phyloP scores from a whole-genome alignment of 73 alveolate species.

The Symbiodinium natans region DNA sequence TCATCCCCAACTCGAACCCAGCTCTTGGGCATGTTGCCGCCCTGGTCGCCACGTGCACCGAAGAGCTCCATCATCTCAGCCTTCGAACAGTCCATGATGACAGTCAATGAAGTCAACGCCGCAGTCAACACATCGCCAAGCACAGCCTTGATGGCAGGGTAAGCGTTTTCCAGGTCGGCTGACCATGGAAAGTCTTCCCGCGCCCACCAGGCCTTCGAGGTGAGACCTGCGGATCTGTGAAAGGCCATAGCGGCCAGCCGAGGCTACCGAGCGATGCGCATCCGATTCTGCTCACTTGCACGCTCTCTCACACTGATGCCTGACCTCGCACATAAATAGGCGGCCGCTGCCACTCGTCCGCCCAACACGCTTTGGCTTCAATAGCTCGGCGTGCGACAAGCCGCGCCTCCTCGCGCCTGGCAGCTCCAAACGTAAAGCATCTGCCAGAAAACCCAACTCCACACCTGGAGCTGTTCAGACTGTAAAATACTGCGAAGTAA shows the following conservation, averaged over 20 bases:
- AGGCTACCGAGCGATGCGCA: no score
- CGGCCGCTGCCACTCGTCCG: slow-evolving; percentile 82
- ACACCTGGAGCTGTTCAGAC: neutral
- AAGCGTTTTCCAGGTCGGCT: slow-evolving; percentile 36
- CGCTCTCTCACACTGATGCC: no score
- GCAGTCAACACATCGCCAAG: no score
- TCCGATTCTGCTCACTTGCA: no score
- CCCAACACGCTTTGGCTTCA: slow-evolving; percentile 39
- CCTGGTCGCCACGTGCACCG: neutral
- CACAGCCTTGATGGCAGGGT: slow-evolving; percentile 47
- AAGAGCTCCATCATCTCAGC: slow-evolving; percentile 3
- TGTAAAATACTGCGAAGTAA: neutral
- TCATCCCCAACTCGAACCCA: slow-evolving; percentile 76
- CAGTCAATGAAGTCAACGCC: no score
- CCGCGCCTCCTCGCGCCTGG: slow-evolving; percentile 86
- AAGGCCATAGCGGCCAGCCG: neutral
- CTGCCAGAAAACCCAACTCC: neutral
- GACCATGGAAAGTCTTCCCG: slow-evolving; percentile 78
- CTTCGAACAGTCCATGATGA: no score
- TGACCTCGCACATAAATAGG: slow-evolving; percentile 70
- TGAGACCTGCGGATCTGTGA: slow-evolving; percentile 8
- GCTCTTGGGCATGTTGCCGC: slow-evolving; percentile 16
- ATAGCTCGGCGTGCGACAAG: slow-evolving; percentile 47
- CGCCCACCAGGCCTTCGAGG: slow-evolving; percentile 73
- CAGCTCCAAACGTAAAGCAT: neutral